phyloP scores from a whole-genome alignment of 1,284 basidiomycete genomes.

The Wallemia hederae region DNA sequence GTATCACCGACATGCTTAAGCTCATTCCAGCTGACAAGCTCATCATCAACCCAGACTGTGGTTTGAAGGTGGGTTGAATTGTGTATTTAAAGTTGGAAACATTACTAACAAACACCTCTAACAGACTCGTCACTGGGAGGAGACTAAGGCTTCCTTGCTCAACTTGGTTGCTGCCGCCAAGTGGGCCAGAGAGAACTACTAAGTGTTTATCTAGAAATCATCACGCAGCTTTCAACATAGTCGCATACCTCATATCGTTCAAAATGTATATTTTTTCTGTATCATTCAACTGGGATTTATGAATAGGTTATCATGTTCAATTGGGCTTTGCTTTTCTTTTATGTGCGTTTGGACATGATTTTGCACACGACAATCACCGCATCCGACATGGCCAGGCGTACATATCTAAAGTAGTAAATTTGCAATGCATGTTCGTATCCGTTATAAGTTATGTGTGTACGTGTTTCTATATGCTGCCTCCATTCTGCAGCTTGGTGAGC shows the following conservation, averaged over 20 bases:
- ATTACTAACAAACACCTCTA: slow-evolving; percentile 43
- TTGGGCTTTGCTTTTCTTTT: too few relatives aligned
- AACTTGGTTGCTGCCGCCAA: slow-evolving; percentile 78
- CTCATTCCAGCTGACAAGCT: slow-evolving; percentile 50
- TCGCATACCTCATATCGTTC: neutral
- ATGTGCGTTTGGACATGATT: too few relatives aligned
- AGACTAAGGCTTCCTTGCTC: slow-evolving; percentile 58
- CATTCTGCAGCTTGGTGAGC: slow-evolving; percentile 34
- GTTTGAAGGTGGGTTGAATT: slow-evolving; percentile 14
- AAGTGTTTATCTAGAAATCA: too few relatives aligned
- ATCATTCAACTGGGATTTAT: neutral
- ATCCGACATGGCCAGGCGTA: too few relatives aligned
- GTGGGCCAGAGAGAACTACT: slow-evolving; percentile 53
- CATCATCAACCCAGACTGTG: slow-evolving; percentile 74
- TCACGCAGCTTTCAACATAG: neutral
- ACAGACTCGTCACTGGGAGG: slow-evolving; percentile 77
- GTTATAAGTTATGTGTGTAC: neutral
- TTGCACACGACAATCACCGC: too few relatives aligned
- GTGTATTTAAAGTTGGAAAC: slow-evolving; percentile 23
- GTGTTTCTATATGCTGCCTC: slow-evolving; percentile 18
- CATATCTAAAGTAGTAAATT: too few relatives aligned
- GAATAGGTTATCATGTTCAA: too few relatives aligned
- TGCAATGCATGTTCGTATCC: too few relatives aligned
- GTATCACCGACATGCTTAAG: slow-evolving; percentile 52
- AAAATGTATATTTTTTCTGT: neutral